Base-by-base conservation (phyloP, 2,329 filamentous ascomycete species). In the Clonostachys sp. region DNA sequence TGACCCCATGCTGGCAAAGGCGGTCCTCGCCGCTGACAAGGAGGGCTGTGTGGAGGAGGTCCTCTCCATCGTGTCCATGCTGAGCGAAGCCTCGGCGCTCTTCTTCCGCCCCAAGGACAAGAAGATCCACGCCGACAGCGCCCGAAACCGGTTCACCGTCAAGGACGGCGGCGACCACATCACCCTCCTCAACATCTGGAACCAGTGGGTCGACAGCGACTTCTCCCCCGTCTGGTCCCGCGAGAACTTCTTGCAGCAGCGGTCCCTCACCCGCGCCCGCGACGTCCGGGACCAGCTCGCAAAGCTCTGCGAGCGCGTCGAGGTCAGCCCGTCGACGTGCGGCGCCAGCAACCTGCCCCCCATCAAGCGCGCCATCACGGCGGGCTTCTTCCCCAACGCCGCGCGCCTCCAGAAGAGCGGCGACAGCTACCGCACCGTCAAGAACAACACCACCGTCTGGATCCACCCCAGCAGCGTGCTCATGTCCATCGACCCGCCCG, bases 71-170 rank as follows among this genome's bases (percentile, higher is more conserved):
- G 89, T 97, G n/a, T 84, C 91, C 40, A 96, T 97, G 89, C 79
- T 97, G 1, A 84, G 87, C 51, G 94, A 97, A 68, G 83, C 89
- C 2, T 90, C 86, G 5, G 86, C 91, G 0, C 78, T 99, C 6
- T 99, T 96, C 74, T 95, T 95, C 77, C 80, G 91, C 0, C 91
- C 94, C 17, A 96, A 96, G 63, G 91, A 99, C 70, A 96, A 97
- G 74, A 96, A 96, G 65, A 86, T 96, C 30, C 89, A 96, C 60
- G 94, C 94, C 12, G 92, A 99, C 65, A 89, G 87, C 51, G 94
- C 94, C 0, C 84, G 91, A 13, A 86, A 87, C 35, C 83, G 92
- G 2, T 97, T 97, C 68, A 95, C 90, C 0, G 75, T 92, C 62
- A 89, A 90, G 57, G 91, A 95, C 51, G 91, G 91, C 35, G 94